A percentile compares a stretch with the other conserved stretches of the same genome.
These are phyloP conservation scores for Fusarium poae DNA, from an alignment of 2,329 filamentous ascomycete genomes.

Conservation along the genomic window DNA sequence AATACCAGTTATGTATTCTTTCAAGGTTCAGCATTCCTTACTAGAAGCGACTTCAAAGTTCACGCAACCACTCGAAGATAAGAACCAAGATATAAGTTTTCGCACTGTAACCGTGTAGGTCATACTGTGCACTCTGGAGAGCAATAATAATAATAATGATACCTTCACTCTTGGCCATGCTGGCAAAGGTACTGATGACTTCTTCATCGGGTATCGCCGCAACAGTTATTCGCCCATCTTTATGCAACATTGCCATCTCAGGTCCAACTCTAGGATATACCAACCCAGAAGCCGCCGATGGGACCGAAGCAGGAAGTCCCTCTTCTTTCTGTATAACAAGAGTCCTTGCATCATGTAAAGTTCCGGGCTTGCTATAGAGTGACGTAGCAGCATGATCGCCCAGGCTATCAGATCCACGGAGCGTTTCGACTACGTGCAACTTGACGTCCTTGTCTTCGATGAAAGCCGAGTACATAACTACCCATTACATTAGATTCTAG, in stretches of 20 bases:
- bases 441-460: neutral
- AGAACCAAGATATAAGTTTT: neutral
- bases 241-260: slow-evolving; percentile 10
- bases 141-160: slow-evolving; percentile 20
- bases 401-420: neutral
- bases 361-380: slow-evolving; percentile 8
- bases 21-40: no score
- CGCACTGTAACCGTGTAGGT: accelerated
- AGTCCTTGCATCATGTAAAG: slow-evolving; percentile 17
- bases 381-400: slow-evolving; percentile 18
- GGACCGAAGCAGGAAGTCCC: neutral
- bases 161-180: neutral
- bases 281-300: slow-evolving; percentile 9
- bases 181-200: slow-evolving; percentile 7
- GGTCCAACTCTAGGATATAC: slow-evolving; percentile 14
- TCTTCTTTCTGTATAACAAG: slow-evolving; percentile 2
- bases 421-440: neutral
- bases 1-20: no score
- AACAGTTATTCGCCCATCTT: slow-evolving; percentile 4
- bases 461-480: slow-evolving; percentile 7
- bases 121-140: neutral
- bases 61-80: neutral
- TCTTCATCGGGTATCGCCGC: neutral
- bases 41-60: no score
- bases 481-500: slow-evolving; percentile 16